Percentiles rank a stretch among this genome's conserved stretches.
Conservation (phyloP, 2,329 filamentous ascomycete species). For the Fusarium mexicanum region DNA sequence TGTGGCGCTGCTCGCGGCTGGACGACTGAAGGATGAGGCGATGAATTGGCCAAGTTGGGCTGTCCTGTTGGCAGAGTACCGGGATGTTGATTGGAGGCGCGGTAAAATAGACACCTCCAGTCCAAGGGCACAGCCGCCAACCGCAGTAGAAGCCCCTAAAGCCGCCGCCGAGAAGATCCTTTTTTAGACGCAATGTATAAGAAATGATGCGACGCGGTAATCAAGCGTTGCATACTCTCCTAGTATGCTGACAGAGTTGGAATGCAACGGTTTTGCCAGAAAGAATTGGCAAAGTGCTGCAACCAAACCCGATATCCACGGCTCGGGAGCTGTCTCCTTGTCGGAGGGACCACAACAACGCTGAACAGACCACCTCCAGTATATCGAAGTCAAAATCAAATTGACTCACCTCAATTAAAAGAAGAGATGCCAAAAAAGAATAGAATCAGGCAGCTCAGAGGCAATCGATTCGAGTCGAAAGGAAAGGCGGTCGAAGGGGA, state of each 20-base stretch:
- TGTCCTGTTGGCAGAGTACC: slow-evolving; percentile 30
- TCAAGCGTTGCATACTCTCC: not conserved
- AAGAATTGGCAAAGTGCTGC: not conserved
- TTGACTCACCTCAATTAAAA: slow-evolving; percentile 35
- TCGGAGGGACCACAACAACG: slow-evolving; percentile 18
- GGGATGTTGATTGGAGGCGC: slow-evolving; percentile 39
- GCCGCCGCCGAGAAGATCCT: slow-evolving; percentile 1
- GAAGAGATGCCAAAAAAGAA: slow-evolving; percentile 37
- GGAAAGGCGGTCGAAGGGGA: slow-evolving; percentile 33
- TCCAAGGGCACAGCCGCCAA: slow-evolving; percentile 30
- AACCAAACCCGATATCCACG: slow-evolving; percentile 15
- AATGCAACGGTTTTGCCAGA: not conserved
- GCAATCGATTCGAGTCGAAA: slow-evolving; percentile 32
- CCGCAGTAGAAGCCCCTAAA: slow-evolving; percentile 30
- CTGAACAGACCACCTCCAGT: slow-evolving; percentile 21
- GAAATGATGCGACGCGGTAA: not conserved
- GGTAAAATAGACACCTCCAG: slow-evolving; percentile 39
- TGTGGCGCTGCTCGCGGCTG: slow-evolving; percentile 38
- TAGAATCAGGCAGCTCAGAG: slow-evolving; percentile 28
- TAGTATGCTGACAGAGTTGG: not conserved
- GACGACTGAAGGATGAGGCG: slow-evolving; percentile 36
- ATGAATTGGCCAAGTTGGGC: slow-evolving; percentile 33
- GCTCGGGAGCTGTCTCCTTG: slow-evolving; percentile 17
- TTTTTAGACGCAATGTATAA: not conserved
- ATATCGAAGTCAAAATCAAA: slow-evolving; percentile 1